Percentiles rank a stretch among this genome's conserved stretches.
phyloP scores from a whole-genome alignment of 345 rosid genomes.

The Lumnitzera racemosa region DNA sequence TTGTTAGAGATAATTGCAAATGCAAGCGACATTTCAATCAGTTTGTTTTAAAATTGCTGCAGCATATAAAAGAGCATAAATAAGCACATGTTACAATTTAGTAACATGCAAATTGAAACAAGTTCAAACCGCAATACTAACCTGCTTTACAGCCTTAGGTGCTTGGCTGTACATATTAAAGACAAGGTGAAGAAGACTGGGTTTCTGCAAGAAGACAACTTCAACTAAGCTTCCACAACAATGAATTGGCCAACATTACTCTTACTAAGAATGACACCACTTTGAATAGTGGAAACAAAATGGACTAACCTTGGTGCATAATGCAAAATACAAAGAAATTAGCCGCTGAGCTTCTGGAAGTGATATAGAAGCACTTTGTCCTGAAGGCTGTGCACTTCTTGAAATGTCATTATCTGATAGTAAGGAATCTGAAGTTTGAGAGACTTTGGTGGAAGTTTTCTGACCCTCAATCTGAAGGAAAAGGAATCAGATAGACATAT shows the following conservation, averaged over 20 bases:
- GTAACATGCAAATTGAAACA: too few relatives aligned
- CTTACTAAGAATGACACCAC: neutral
- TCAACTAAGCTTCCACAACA: too few relatives aligned
- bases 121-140: conserved; percentile 8
- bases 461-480: conserved; percentile 44
- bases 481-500: conserved; percentile 5
- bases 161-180: conserved; percentile 73
- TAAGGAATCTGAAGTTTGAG: conserved; percentile 38
- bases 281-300: conserved; percentile 7
- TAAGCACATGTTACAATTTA: too few relatives aligned
- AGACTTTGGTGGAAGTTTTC: conserved; percentile 45
- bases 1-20: too few relatives aligned
- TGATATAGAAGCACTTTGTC: conserved; percentile 43
- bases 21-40: too few relatives aligned
- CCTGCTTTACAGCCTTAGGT: conserved; percentile 86
- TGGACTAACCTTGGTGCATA: conserved; percentile 76
- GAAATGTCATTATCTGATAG: conserved; percentile 35
- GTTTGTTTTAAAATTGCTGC: too few relatives aligned
- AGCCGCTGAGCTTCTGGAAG: conserved; percentile 76
- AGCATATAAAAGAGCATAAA: too few relatives aligned
- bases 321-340: conserved; percentile 84
- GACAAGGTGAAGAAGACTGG: conserved; percentile 70
- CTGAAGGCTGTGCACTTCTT: conserved; percentile 31
- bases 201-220: conserved; percentile 49
- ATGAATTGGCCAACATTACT: too few relatives aligned